Percentiles rank a stretch among this genome's conserved stretches.
Conservation (phyloP, 1,139 yeast species). For the Pichiaceae sp. region DNA sequence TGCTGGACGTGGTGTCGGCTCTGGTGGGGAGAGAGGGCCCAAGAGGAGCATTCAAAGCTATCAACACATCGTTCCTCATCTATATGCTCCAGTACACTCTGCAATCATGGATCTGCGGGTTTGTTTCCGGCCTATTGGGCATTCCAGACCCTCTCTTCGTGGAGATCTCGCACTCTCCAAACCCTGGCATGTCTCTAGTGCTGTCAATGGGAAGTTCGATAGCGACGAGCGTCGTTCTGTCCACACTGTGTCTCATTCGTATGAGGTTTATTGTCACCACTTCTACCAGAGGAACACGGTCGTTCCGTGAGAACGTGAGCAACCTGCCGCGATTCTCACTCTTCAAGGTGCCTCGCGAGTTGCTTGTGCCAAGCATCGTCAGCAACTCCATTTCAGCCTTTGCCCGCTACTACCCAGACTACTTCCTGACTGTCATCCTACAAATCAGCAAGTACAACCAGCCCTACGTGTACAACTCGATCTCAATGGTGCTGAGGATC, state of each 20-base stretch:
- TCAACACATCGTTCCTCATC: conserved; percentile 76
- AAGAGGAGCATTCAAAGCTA: conserved; percentile 76
- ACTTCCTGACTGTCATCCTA: conserved; percentile 52
- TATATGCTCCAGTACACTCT: conserved; percentile 69
- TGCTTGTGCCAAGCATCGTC: conserved; percentile 46
- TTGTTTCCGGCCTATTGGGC: conserved; percentile 70
- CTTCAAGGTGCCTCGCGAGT: conserved; percentile 41
- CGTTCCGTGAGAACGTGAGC: conserved; percentile 29
- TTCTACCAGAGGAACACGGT: conserved; percentile 28
- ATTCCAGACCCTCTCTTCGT: conserved; percentile 90
- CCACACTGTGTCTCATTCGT: conserved; percentile 77
- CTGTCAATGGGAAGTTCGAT: conserved; percentile 67
- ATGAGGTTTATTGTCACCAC: conserved; percentile 68
- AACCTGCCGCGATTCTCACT: conserved; percentile 33
- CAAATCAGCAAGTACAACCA: conserved; percentile 65
- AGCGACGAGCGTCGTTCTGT: conserved; percentile 63
- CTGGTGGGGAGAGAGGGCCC: conserved; percentile 73
- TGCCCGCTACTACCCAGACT: conserved; percentile 67
- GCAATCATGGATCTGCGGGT: conserved; percentile 90
- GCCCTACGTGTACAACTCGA: conserved; percentile 50
- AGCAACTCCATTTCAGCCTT: conserved; percentile 56
- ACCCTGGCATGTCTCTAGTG: conserved; percentile 58
- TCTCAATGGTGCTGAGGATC: conserved; percentile 42
- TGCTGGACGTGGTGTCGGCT: conserved; percentile 64
- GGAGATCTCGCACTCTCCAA: conserved; percentile 75